Evolutionary conservation across 2,329 filamentous ascomycete species (phyloP), one percentile per base, ranked within the genome.

Genomic region (Clonostachys chloroleuca): DNA sequence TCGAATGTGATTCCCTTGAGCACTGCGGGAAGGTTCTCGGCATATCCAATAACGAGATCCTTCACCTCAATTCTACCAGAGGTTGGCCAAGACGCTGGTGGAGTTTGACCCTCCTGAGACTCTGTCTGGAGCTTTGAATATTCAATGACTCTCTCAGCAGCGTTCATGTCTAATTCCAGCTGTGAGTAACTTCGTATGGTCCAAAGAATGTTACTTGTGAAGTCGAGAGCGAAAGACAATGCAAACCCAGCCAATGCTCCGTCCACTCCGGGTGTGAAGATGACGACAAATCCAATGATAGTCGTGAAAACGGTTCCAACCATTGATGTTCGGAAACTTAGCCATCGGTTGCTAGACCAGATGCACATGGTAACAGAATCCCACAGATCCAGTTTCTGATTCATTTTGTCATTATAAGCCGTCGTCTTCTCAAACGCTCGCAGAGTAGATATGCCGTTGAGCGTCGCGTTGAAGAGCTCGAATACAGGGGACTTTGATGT

Each of bases 401-500:
- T 84, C 84, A 92, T 91, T 47, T 81, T 76, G 12, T 83, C 73
- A 42, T 87, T 70, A 53, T 90, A 92, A 1, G 75, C 73, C 17
- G 81, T 72, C 0, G 74, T 69, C 68, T 89, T 90, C 52, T 82
- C 81, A 54, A 88, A 92, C 0, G 86, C 85, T 12, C 89, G 81
- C 45, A 94, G 89, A 0, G 88, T 92, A 2, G 81, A 74, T 16
- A 94, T 80, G 6, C 89, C 89, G 0, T 80, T 77, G 10, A 92
- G 75, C 1, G 86, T 81, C 2, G 86, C 83, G 12, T 84, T 84
- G 56, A 92, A 92, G 51, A 89, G 83, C 61, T 92, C 88, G 55
- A 90, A 92, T 1, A 92, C 82, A 0, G 89, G 89, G 0, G 84
- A 88, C 63, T 90, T 92, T 47, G 82, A 79, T 4, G 78, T 89